Conservation (phyloP, 2,329 filamentous ascomycete genomes). For the Tolypocladium ophioglossoides region DNA sequence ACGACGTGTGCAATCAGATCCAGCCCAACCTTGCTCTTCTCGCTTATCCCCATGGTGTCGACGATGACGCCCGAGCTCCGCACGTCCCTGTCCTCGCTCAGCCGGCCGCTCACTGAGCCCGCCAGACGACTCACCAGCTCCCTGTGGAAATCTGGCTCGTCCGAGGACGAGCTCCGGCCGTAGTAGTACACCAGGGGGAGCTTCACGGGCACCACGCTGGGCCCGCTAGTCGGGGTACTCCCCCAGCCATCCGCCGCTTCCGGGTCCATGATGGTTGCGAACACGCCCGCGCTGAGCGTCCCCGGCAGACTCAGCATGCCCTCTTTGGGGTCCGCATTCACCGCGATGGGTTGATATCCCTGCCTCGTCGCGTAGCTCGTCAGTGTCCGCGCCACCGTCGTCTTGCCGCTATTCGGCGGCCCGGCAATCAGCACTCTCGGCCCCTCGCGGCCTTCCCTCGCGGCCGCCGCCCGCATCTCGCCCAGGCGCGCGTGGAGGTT, state of each 20-base stretch:
- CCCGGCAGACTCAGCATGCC: constrained; percentile 69
- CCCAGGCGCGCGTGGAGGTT: constrained; percentile 87
- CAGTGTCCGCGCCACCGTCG: constrained; percentile 65
- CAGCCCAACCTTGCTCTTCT: constrained; percentile 54
- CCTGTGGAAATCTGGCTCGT: constrained; percentile 62
- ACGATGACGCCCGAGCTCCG: constrained; percentile 72
- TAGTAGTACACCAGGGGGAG: constrained; percentile 86
- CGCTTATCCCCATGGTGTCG: constrained; percentile 66
- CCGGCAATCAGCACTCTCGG: constrained; percentile 82
- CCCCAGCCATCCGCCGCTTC: constrained; percentile 75
- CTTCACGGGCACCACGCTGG: constrained; percentile 81
- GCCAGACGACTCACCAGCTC: constrained; percentile 67
- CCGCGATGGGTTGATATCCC: constrained; percentile 65
- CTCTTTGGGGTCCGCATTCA: constrained; percentile 78
- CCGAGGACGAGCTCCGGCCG: constrained; percentile 62
- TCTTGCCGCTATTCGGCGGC: constrained; percentile 71
- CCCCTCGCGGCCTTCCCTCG: constrained; percentile 39
- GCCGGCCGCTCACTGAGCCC: constrained; percentile 63
- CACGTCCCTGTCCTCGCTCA: constrained; percentile 64
- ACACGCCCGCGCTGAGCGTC: constrained; percentile 75
- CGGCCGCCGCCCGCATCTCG: constrained; percentile 53
- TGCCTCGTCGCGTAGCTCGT: constrained; percentile 69
- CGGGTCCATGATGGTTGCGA: constrained; percentile 78
- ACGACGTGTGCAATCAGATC: constrained; percentile 73
- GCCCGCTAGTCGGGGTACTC: constrained; percentile 80